A percentile compares a stretch with the other conserved stretches of the same genome.
Conservation (phyloP, 345 rosid species). For the Acer negundo region DNA sequence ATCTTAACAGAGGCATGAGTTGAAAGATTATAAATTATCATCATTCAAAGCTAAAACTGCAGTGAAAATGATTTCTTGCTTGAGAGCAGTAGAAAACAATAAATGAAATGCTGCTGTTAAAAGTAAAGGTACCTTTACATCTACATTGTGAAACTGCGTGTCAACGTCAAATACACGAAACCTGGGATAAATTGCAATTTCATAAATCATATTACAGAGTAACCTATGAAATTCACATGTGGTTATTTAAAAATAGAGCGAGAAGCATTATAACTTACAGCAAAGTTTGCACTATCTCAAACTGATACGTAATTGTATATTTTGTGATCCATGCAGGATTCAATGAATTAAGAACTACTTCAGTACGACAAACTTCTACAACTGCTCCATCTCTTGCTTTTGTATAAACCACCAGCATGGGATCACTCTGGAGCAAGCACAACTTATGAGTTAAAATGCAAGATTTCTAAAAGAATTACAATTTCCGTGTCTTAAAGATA, state of each 20-base stretch:
- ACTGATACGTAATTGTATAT: slow-evolving; percentile 51
- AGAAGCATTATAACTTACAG: slow-evolving; percentile 52
- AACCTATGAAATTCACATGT: slow-evolving; percentile 20
- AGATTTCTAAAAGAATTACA: slow-evolving; percentile 17
- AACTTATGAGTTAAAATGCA: slow-evolving; percentile 23
- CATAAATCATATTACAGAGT: slow-evolving; percentile 22
- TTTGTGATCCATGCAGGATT: slow-evolving; percentile 77
- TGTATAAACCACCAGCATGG: slow-evolving; percentile 71
- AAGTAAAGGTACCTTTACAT: slow-evolving; percentile 56
- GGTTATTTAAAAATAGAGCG: background rate
- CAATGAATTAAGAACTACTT: slow-evolving; percentile 83
- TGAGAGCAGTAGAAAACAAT: background rate
- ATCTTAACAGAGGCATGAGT: background rate
- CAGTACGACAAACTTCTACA: slow-evolving; percentile 67
- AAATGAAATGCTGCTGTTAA: background rate
- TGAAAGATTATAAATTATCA: background rate
- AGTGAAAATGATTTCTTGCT: background rate
- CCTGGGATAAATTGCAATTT: slow-evolving; percentile 38
- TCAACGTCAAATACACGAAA: slow-evolving; percentile 81
- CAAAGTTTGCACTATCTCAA: slow-evolving; percentile 77
- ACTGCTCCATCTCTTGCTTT: slow-evolving; percentile 70
- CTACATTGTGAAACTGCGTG: slow-evolving; percentile 68
- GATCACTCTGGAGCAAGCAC: slow-evolving; percentile 74
- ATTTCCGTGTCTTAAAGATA: background rate
- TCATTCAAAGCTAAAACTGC: background rate